Evolutionary conservation across 2,329 filamentous ascomycete genomes (phyloP), one percentile per base, ranked within the genome.

Genomic region (Diaporthe citri): DNA sequence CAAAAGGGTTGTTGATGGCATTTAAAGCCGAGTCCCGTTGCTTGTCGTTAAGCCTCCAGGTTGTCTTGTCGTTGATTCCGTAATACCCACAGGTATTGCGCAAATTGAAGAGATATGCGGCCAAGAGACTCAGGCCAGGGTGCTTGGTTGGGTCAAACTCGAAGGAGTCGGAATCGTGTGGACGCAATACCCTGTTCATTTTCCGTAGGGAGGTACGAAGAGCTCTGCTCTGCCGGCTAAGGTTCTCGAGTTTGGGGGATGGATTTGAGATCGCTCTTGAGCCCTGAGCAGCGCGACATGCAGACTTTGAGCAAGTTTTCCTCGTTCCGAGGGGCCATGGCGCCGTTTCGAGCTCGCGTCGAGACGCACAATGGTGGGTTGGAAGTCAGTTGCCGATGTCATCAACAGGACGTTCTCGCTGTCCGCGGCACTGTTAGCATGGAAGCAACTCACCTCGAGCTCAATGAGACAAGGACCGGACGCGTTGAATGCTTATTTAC

Each of bases 61-160:
- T 34, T 4, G 31, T 28, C 34, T 41, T 13, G 0, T 13, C 64
- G 7, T 12, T 12, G 17, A 17, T 22, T 22, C 64, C 64, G 20
- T 69, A 69, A 25, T 28, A 55, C 22, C 46, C 48, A 13, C 46
- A 69, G 22, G 64, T 55, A 13, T 52, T 55, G 2, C 36, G 1
- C 22, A 69, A 34, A 12, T 69, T n/a, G 3, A 17, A 4, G 7
- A 69, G 46, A 13, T 39, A 52, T n/a, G 34, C 64, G 7, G 64
- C 64, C 64, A 69, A 55, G 48, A 69, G 46, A 13, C 13, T 41
- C 15, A 69, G 15, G 22, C 64, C 64, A 15, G 64, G 64, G 20
- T 22, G 25, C 7, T 69, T 10, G 22, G 64, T 7, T 28, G 64
- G 48, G 6, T 69, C 31, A 12, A 34, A 25, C 17, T 25, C 5